A percentile compares a stretch with the other conserved stretches of the same genome.
Conservation (phyloP, 140 eudicot genomes). For the Flaveria floridana region DNA sequence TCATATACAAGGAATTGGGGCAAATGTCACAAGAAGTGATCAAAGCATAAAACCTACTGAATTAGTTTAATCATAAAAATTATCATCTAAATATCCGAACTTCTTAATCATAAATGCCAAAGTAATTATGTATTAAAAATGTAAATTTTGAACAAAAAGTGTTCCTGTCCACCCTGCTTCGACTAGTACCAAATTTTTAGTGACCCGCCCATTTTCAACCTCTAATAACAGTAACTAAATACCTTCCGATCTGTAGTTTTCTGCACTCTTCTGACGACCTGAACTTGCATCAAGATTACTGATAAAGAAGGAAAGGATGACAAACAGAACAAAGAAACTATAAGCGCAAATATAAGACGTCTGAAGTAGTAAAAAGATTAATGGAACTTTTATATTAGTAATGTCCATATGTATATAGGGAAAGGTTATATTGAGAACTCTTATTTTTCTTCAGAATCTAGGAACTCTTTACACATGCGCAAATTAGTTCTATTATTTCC, state of each 20-base stretch:
- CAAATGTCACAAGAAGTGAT: neutral
- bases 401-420: neutral
- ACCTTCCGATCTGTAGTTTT: conserved; percentile 40
- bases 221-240: conserved; percentile 17
- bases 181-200: neutral
- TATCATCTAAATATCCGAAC: neutral
- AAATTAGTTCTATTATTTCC: too few relatives aligned
- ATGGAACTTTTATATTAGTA: conserved; percentile 6
- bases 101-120: neutral
- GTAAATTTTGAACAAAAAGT: too few relatives aligned
- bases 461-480: too few relatives aligned
- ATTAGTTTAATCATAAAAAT: conserved; percentile 1
- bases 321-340: neutral
- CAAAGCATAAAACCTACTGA: neutral
- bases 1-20: neutral
- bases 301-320: conserved; percentile 16
- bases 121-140: neutral
- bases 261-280: conserved; percentile 32
- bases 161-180: neutral
- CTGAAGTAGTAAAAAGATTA: conserved; percentile 16
- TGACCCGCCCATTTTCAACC: conserved; percentile 2
- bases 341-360: conserved; percentile 18
- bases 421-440: too few relatives aligned
- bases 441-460: too few relatives aligned
- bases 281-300: conserved; percentile 47